phyloP scores from a whole-genome alignment of 1,284 basidiomycete genomes.

The Ustilago esculenta region DNA sequence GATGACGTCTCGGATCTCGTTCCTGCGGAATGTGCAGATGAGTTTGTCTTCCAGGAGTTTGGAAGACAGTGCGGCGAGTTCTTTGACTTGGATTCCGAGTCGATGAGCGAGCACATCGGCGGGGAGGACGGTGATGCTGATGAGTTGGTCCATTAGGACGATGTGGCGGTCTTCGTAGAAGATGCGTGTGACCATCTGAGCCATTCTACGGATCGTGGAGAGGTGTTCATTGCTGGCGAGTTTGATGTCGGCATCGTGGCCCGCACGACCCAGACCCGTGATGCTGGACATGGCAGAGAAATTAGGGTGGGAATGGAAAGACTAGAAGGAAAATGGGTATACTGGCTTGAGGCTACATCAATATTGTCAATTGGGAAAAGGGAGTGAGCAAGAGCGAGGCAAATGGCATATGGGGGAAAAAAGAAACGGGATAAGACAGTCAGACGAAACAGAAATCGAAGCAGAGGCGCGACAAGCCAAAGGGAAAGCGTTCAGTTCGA shows the following conservation, averaged over 20 bases:
- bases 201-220: slow-evolving; percentile 70
- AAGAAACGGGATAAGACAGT: slow-evolving; percentile 7
- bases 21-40: slow-evolving; percentile 67
- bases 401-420: not conserved
- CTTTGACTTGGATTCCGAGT: slow-evolving; percentile 88
- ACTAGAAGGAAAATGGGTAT: too few relatives aligned
- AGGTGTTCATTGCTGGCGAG: slow-evolving; percentile 59
- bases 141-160: slow-evolving; percentile 90
- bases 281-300: slow-evolving; percentile 39
- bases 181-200: slow-evolving; percentile 88
- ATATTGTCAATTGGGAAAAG: too few relatives aligned
- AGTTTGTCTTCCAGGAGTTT: slow-evolving; percentile 85
- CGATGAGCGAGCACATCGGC: slow-evolving; percentile 89
- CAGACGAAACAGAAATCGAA: slow-evolving; percentile 18
- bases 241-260: slow-evolving; percentile 36
- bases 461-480: not conserved
- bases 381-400: too few relatives aligned
- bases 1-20: slow-evolving; percentile 51
- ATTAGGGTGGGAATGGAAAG: too few relatives aligned
- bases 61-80: slow-evolving; percentile 89
- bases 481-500: slow-evolving; percentile 8
- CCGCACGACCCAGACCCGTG: slow-evolving; percentile 25
- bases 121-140: slow-evolving; percentile 86
- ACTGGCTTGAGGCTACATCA: too few relatives aligned
- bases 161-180: slow-evolving; percentile 94